Evolutionary conservation across 2,329 filamentous ascomycete genomes (phyloP).

Genomic region (Fusarium compactum): DNA sequence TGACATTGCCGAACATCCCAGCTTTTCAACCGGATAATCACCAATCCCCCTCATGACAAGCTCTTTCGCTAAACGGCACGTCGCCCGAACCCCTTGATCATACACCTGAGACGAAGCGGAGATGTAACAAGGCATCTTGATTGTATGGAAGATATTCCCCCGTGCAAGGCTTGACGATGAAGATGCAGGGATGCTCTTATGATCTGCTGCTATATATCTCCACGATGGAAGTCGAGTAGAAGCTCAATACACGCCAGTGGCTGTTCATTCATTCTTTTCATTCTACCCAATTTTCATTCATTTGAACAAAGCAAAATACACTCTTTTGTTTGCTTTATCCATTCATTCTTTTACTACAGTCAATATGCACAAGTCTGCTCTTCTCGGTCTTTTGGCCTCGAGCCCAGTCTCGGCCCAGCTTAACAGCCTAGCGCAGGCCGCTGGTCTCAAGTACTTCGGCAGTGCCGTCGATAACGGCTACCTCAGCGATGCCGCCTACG

Average conservation of each 20-base stretch:
- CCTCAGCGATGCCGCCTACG: constrained; percentile 66
- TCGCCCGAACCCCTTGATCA: constrained; percentile 30
- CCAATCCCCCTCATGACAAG: constrained; percentile 22
- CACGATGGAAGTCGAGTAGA: constrained; percentile 4
- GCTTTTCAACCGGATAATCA: constrained; percentile 5
- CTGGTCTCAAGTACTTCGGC: constrained; percentile 72
- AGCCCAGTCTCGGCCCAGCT: constrained; percentile 54
- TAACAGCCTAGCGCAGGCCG: constrained; percentile 65
- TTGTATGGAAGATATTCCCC: constrained; percentile 43
- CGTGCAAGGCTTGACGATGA: constrained; percentile 25
- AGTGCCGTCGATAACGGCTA: constrained; percentile 72
- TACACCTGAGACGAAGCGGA: constrained; percentile 45
- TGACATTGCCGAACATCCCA: constrained; percentile 30
- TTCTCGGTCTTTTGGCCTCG: constrained; percentile 45
- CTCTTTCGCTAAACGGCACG: constrained; percentile 6
- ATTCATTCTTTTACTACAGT: constrained; percentile 7
- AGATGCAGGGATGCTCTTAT: background rate
- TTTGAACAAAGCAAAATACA: constrained; percentile 16
- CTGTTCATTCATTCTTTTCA: constrained; percentile 18
- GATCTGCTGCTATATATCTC: constrained; percentile 27
- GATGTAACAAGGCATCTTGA: constrained; percentile 31
- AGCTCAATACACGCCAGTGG: constrained; percentile 17
- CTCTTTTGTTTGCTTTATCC: constrained; percentile 30
- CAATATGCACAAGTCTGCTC: constrained; percentile 41
- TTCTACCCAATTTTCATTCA: constrained; percentile 10